Evolutionary conservation across 805 yeast species (phyloP).

Genomic region (Candida krabiensis): DNA sequence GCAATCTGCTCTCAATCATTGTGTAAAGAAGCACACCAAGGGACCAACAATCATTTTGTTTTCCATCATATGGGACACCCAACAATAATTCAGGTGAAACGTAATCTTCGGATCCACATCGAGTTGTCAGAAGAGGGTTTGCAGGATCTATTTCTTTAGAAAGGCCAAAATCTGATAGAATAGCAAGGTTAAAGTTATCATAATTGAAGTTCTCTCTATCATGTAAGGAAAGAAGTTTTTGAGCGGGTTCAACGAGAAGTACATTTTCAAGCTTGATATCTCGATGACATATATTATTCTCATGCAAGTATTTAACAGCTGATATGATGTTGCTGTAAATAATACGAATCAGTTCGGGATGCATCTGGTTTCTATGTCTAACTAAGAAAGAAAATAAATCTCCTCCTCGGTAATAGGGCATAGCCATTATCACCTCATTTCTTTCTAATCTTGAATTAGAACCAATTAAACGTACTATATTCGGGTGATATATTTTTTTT

Average conservation of each 20-base stretch:
- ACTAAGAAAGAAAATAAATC: conserved; percentile 71
- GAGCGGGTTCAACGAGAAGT: conserved; percentile 41
- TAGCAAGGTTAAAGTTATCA: conserved; percentile 38
- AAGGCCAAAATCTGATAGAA: conserved; percentile 86
- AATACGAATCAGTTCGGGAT: conserved; percentile 52
- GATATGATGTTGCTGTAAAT: conserved; percentile 68
- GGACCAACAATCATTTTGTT: conserved; percentile 92
- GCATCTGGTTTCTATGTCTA: conserved; percentile 40
- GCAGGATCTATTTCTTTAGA: conserved; percentile 65
- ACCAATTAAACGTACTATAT: conserved; percentile 63
- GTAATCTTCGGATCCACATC: conserved; percentile 97
- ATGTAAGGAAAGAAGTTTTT: conserved; percentile 28
- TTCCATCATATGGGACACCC: conserved; percentile 91
- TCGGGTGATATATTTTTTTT: conserved; percentile 59
- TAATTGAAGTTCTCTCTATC: background rate
- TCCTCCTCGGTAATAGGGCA: conserved; percentile 83
- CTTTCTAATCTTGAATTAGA: conserved; percentile 35
- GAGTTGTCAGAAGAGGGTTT: conserved; percentile 68
- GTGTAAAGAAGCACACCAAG: conserved; percentile 89
- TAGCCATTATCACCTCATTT: conserved; percentile 46
- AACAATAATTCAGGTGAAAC: conserved; percentile 91
- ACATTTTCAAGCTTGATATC: conserved; percentile 90
- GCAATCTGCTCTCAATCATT: conserved; percentile 79
- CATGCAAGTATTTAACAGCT: conserved; percentile 75
- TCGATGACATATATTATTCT: conserved; percentile 72